phyloP scores from a whole-genome alignment of 1,284 basidiomycete genomes.

The Anthracocystis panici-leucophaei region DNA sequence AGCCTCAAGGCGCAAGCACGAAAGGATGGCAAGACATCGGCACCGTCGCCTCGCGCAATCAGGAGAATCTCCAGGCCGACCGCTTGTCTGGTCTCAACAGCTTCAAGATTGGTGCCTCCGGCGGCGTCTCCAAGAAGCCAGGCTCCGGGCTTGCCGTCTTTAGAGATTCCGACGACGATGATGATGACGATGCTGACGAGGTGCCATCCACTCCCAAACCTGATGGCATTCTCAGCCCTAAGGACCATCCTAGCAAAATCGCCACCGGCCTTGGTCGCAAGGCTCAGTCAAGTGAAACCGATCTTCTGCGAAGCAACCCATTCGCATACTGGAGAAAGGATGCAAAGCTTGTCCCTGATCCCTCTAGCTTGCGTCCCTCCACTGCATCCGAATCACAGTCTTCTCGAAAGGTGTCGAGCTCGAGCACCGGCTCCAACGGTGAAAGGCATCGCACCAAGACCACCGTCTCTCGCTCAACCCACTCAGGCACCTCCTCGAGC shows the following conservation, averaged over 20 bases:
- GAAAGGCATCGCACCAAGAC: constrained; percentile 42
- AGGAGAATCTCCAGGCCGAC: constrained; percentile 55
- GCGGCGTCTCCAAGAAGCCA: constrained; percentile 50
- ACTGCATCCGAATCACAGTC: constrained; percentile 6
- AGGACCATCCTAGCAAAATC: constrained; percentile 28
- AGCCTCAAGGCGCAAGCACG: constrained; percentile 20
- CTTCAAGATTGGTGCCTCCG: constrained; percentile 47
- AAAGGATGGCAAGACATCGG: constrained; percentile 57
- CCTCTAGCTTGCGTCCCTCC: constrained; percentile 23
- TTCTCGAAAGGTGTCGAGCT: constrained; percentile 27
- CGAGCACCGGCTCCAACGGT: constrained; percentile 17
- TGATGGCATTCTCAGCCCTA: constrained; percentile 55
- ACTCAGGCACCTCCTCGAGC: constrained; percentile 18
- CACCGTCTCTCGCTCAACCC: constrained; percentile 42
- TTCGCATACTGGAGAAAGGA: constrained; percentile 61
- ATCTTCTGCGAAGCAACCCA: constrained; percentile 60
- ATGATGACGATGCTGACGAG: constrained; percentile 65
- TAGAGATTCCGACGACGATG: constrained; percentile 71
- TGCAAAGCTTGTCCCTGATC: constrained; percentile 40
- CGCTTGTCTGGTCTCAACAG: constrained; percentile 29
- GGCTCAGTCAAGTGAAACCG: constrained; percentile 51
- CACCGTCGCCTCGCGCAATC: constrained; percentile 48
- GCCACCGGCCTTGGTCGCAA: constrained; percentile 35
- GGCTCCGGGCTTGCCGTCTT: constrained; percentile 59
- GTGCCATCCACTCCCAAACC: constrained; percentile 25